Evolutionary conservation across 164 flowering plant genomes (phyloP).

Genomic region (Liquidambar formosana): DNA sequence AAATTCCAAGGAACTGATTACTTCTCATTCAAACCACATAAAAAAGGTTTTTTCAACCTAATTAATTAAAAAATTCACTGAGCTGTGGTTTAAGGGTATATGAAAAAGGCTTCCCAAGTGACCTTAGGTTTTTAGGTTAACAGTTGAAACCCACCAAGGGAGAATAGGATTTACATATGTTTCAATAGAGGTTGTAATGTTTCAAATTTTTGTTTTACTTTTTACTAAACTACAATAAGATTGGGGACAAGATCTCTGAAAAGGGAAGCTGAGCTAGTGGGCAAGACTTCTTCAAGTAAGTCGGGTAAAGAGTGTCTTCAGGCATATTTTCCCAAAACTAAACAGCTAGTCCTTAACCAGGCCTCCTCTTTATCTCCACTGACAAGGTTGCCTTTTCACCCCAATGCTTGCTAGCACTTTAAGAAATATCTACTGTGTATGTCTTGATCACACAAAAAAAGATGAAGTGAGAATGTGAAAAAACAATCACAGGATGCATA

Average conservation of each 20-base stretch:
- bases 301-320: constrained; percentile 30
- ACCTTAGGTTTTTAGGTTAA: too few species aligned
- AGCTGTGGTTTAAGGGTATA: neutral
- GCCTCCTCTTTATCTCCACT: constrained; percentile 49
- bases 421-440: constrained; percentile 12
- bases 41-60: neutral
- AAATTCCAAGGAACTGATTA: neutral
- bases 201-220: neutral
- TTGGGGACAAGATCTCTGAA: constrained; percentile 35
- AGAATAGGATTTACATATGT: too few species aligned
- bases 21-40: neutral
- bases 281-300: constrained; percentile 41
- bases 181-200: too few species aligned
- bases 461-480: constrained; percentile 32
- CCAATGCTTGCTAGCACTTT: neutral
- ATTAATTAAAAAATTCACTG: neutral
- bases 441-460: constrained; percentile 42
- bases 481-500: constrained; percentile 45
- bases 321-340: constrained; percentile 33
- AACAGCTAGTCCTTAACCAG: constrained; percentile 55
- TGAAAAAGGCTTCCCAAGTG: too few species aligned
- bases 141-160: too few species aligned
- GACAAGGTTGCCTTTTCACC: constrained; percentile 40
- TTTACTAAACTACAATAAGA: constrained; percentile 25
- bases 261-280: constrained; percentile 38